Evolutionary conservation across 2,329 filamentous ascomycete species (phyloP).

Genomic region (Phyllosticta capitalensis): DNA sequence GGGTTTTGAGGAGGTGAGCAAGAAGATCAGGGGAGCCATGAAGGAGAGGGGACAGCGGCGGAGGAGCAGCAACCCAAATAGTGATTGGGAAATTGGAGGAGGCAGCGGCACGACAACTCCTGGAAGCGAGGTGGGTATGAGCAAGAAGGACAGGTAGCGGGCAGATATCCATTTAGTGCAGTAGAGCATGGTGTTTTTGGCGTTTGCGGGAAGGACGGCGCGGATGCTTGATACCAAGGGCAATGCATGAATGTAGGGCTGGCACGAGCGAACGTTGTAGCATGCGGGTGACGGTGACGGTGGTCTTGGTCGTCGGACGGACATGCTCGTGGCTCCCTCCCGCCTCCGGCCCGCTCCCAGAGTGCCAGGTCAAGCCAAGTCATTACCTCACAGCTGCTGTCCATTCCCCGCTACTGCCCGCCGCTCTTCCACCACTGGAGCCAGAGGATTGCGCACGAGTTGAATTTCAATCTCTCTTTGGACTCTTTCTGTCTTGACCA

Average conservation of each 20-base stretch:
- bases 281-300: neutral
- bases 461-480: neutral
- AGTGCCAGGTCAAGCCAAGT: neutral
- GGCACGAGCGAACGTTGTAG: neutral
- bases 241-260: neutral
- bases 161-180: neutral
- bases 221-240: conserved; percentile 3
- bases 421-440: neutral
- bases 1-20: conserved; percentile 71
- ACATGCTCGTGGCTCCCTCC: neutral
- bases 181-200: conserved; percentile 8
- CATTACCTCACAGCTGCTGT: neutral
- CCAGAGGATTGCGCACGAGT: neutral
- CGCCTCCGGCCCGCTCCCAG: neutral
- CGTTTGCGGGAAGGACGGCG: neutral
- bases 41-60: conserved; percentile 59
- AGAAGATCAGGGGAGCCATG: conserved; percentile 80
- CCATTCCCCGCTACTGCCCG: too few relatives aligned
- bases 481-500: neutral
- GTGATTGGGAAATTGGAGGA: conserved; percentile 15
- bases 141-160: conserved; percentile 5
- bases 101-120: conserved; percentile 17
- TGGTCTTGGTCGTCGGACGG: neutral
- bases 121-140: conserved; percentile 15
- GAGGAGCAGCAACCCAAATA: conserved; percentile 20